Evolutionary conservation across 176 grass and related monocot genomes (phyloP), one percentile per base, ranked within the genome.

Genomic region (Triticum turgidum): DNA sequence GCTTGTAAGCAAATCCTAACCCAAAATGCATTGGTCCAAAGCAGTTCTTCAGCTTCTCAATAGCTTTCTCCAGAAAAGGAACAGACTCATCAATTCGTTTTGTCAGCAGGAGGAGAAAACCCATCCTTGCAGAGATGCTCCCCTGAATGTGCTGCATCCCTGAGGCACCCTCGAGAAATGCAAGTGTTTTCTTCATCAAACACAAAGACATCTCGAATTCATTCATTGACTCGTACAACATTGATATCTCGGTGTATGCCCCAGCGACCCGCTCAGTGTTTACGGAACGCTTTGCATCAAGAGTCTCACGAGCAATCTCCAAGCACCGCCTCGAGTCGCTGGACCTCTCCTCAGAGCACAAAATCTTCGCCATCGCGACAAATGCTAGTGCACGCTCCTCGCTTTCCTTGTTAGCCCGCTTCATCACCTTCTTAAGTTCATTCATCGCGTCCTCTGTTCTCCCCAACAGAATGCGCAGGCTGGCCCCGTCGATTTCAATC

Each of bases 1-100:
- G 34, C 93, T 88, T 98, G 80, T 90, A 94, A 47, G 87, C 82
- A 87, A 96, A 96, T 35, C 97, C 97, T 79, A 98, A 81, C 25
- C 94, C 90, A 69, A 90, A 92, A 87, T 94, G 90, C 39, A 49
- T 70, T 2, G 88, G 84, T 30, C 88, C 88, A 85, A 96, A 87
- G 61, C 92, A 92, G 38, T 89, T 87, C 80, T 96, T 95, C 85
- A 96, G 56, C 47, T 81, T 96, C 42, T 85, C 87, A 47, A 92
- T 45, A 63, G 97, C 91, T 66, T 69, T 87, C 85, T 96, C 85
- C 49, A 96, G 87, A 76, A 94, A 96, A 27, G 88, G 94, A 73
- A 98, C 49, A 77, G 90, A 61, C 76, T 94, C 92, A 21, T 65
- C 79, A 61, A 83, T 73, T 78, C 87, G 90, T 34, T 88, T 56